Evolutionary conservation across 306 rosid species (phyloP).

Genomic region (Inga laurina): DNA sequence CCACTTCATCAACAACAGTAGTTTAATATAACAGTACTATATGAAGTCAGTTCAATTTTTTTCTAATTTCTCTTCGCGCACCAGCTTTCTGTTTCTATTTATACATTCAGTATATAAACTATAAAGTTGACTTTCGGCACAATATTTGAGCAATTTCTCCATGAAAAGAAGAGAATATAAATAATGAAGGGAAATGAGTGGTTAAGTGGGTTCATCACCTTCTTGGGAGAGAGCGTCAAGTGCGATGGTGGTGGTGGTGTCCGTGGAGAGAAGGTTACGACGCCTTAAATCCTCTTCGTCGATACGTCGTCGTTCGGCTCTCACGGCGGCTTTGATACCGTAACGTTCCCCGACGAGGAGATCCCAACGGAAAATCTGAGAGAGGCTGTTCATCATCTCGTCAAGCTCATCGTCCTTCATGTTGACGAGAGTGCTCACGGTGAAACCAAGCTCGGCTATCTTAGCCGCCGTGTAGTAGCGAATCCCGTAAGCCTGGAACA

Average conservation of each 20-base stretch:
- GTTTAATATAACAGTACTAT: conserved; percentile 49
- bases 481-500: conserved; percentile 87
- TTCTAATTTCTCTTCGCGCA: neutral
- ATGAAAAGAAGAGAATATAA: neutral
- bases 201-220: conserved; percentile 46
- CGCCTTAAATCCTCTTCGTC: conserved; percentile 66
- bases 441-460: conserved; percentile 92
- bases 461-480: conserved; percentile 82
- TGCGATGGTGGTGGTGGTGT: conserved; percentile 57
- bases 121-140: neutral
- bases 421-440: conserved; percentile 73
- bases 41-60: neutral
- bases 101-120: neutral
- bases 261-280: conserved; percentile 51
- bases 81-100: neutral
- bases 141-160: neutral
- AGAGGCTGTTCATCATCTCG: conserved; percentile 92
- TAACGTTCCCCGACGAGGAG: conserved; percentile 90
- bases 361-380: conserved; percentile 83
- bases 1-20: conserved; percentile 41
- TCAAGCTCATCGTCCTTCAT: conserved; percentile 95
- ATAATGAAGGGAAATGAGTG: neutral
- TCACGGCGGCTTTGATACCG: conserved; percentile 87
- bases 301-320: conserved; percentile 82
- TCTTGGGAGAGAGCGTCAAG: conserved; percentile 90